These are phyloP conservation scores for Silybum marianum DNA, from an alignment of 129 eudicot species.

Conservation along the genomic window DNA sequence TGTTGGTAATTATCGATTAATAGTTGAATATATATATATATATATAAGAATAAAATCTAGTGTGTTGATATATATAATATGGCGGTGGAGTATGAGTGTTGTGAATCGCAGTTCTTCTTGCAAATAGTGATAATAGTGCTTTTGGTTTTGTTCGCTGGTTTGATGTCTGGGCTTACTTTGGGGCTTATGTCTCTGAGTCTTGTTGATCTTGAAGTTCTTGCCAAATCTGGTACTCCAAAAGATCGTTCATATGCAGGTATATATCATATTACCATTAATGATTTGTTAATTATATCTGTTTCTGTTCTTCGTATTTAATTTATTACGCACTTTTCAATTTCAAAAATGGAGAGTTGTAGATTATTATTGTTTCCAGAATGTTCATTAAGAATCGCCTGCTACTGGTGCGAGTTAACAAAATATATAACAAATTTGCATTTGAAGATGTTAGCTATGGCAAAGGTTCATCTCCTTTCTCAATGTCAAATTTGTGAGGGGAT, in stretches of 20 bases:
- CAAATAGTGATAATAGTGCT: slow-evolving; percentile 50
- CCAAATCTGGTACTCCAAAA: slow-evolving; percentile 83
- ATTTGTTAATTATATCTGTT: neutral
- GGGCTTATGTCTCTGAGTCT: slow-evolving; percentile 95
- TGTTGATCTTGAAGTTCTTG: slow-evolving; percentile 93
- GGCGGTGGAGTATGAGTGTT: slow-evolving; percentile 76
- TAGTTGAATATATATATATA: neutral
- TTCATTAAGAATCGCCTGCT: neutral
- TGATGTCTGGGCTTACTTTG: slow-evolving; percentile 94
- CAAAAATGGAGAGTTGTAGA: neutral
- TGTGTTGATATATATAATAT: slow-evolving; percentile 20
- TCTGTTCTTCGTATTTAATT: slow-evolving; percentile 8
- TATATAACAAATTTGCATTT: neutral
- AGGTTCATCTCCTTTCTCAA: neutral
- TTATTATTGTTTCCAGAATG: neutral
- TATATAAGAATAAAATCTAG: neutral
- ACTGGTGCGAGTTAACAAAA: neutral
- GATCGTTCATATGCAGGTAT: slow-evolving; percentile 77
- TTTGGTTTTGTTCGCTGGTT: slow-evolving; percentile 75
- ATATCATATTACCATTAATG: neutral
- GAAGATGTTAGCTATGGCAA: neutral
- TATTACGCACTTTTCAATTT: neutral
- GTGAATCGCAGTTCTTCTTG: slow-evolving; percentile 53
- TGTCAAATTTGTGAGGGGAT: neutral
- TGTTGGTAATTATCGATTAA: neutral